These are phyloP conservation scores for Alloascoidea africana DNA, from an alignment of 805 yeast species.

Conservation along the genomic window DNA sequence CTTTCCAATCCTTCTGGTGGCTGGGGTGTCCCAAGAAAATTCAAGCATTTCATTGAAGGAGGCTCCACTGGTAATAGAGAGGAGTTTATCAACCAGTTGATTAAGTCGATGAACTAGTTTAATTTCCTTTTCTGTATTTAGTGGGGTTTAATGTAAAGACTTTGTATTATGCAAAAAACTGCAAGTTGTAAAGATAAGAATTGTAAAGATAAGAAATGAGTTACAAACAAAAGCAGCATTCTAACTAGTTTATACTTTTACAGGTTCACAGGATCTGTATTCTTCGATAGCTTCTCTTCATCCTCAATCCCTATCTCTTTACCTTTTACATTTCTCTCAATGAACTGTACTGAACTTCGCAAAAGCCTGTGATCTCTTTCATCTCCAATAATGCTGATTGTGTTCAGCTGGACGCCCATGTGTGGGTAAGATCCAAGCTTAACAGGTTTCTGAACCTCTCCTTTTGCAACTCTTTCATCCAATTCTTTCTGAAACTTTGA, in stretches of 20 bases:
- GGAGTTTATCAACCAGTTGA: conserved; percentile 60
- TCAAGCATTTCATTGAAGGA: conserved; percentile 75
- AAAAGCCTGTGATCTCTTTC: conserved; percentile 21
- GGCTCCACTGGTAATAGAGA: conserved; percentile 80
- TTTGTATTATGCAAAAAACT: too few relatives aligned
- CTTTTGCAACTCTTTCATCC: conserved; percentile 14
- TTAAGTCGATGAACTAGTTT: conserved; percentile 56
- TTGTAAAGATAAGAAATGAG: too few relatives aligned
- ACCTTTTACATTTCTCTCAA: conserved; percentile 36
- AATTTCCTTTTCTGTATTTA: too few relatives aligned
- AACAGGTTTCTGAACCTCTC: conserved; percentile 18
- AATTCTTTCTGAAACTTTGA: conserved; percentile 31
- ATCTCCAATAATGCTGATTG: conserved; percentile 63
- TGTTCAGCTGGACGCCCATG: conserved; percentile 41
- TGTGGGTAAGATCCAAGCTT: conserved; percentile 86
- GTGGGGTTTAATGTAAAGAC: too few relatives aligned
- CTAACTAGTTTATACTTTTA: neutral
- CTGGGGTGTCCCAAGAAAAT: conserved; percentile 69
- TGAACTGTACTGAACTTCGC: conserved; percentile 27
- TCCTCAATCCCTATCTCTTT: conserved; percentile 38
- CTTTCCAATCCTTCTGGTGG: conserved; percentile 74
- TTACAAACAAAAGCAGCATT: too few relatives aligned
- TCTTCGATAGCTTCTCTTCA: conserved; percentile 22
- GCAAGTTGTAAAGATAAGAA: too few relatives aligned
- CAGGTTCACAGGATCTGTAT: neutral